Conservation (phyloP, 441 rosid genomes). For the Brassica balearica region DNA sequence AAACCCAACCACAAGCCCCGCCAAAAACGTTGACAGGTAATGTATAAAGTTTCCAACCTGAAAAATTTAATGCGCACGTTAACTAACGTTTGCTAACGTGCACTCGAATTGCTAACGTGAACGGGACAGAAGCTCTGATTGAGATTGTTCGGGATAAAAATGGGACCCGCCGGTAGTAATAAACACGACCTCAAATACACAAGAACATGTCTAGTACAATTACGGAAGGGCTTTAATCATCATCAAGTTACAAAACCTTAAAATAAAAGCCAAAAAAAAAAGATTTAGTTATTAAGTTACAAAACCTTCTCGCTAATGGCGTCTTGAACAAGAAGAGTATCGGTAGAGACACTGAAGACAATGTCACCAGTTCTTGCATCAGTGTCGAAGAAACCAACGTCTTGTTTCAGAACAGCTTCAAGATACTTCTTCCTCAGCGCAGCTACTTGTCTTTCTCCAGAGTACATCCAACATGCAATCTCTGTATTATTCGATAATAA, state of each 20-base stretch:
- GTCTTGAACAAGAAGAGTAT: slow-evolving; percentile 97
- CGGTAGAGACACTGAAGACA: slow-evolving; percentile 96
- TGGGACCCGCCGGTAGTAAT: slow-evolving; percentile 29
- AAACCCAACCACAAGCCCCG: slow-evolving; percentile 98
- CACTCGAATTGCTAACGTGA: slow-evolving; percentile 26
- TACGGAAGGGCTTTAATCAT: slow-evolving; percentile 7
- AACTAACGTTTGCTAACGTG: slow-evolving; percentile 43
- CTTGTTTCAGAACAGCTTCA: slow-evolving; percentile 94
- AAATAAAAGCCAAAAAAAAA: not conserved
- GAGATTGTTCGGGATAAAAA: slow-evolving; percentile 25
- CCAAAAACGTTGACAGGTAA: slow-evolving; percentile 92
- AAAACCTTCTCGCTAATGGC: slow-evolving; percentile 95
- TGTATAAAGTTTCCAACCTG: slow-evolving; percentile 99
- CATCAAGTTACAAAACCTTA: not conserved
- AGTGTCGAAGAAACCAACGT: slow-evolving; percentile 96
- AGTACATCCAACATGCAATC: slow-evolving; percentile 98
- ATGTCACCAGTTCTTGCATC: slow-evolving; percentile 98
- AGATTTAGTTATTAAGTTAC: slow-evolving; percentile 15
- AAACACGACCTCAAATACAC: not conserved
- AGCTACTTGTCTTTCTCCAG: slow-evolving; percentile 93
- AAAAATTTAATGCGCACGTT: slow-evolving; percentile 45
- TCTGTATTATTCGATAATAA: slow-evolving; percentile 48
- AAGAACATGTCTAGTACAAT: slow-evolving; percentile 26
- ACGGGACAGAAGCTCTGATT: slow-evolving; percentile 22
- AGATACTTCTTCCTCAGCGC: slow-evolving; percentile 89